These are phyloP conservation scores for Coemansia erecta DNA, from an alignment of 192 early-diverging fungal species.

Conservation along the genomic window DNA sequence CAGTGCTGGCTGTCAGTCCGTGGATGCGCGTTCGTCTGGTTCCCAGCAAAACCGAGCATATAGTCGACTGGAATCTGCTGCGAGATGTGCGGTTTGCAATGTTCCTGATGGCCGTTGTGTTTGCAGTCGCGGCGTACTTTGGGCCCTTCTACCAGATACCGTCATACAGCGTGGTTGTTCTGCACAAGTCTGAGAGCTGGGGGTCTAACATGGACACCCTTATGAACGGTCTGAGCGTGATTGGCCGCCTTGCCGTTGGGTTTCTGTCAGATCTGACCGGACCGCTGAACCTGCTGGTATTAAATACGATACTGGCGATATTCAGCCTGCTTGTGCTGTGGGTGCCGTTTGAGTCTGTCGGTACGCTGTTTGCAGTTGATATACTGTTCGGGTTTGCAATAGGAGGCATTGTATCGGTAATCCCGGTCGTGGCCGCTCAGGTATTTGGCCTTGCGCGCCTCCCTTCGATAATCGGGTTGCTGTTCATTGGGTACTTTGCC, in stretches of 20 bases:
- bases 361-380: constrained; percentile 24
- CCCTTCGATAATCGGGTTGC: constrained; percentile 44
- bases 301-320: constrained; percentile 27
- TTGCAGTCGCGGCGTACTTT: constrained; percentile 49
- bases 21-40: constrained; percentile 50
- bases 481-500: constrained; percentile 43
- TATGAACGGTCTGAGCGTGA: constrained; percentile 49
- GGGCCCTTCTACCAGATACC: constrained; percentile 52
- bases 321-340: constrained; percentile 41
- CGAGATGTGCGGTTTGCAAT: constrained; percentile 38
- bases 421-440: constrained; percentile 47
- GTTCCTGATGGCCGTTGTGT: constrained; percentile 33
- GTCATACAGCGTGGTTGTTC: constrained; percentile 46
- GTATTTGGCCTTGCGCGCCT: constrained; percentile 46
- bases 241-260: constrained; percentile 41
- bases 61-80: constrained; percentile 46
- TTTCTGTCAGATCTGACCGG: constrained; percentile 37
- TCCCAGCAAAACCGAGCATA: constrained; percentile 30
- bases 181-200: constrained; percentile 47
- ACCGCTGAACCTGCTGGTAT: constrained; percentile 41
- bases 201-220: constrained; percentile 53
- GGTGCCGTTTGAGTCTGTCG: constrained; percentile 43
- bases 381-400: constrained; percentile 48
- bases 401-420: constrained; percentile 45
- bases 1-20: constrained; percentile 44